Percentiles rank a stretch among this genome's conserved stretches.
phyloP scores from a whole-genome alignment of 306 rosid genomes.

The Gastrolobium villosum region DNA sequence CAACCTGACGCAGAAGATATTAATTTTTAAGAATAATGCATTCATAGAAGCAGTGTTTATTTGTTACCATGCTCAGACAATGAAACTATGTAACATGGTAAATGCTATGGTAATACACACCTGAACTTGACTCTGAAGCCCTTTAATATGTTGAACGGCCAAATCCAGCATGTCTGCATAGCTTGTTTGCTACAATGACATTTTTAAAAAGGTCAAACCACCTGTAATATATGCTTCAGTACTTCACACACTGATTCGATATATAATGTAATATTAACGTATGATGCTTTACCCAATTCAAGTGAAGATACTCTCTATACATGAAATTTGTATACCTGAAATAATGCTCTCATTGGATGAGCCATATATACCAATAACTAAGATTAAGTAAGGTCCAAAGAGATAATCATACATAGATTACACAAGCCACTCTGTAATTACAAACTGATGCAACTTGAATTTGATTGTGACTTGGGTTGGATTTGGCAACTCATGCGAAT shows the following conservation, averaged over 20 bases:
- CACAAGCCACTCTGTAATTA: not conserved
- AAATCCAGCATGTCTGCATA: constrained; percentile 97
- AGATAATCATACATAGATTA: too few relatives aligned
- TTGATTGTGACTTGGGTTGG: not conserved
- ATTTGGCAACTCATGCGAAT: not conserved
- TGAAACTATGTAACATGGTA: not conserved
- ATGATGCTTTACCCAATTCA: not conserved
- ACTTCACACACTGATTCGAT: constrained; percentile 10
- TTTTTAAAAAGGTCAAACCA: constrained; percentile 35
- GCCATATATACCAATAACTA: not conserved
- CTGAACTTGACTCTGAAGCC: constrained; percentile 94
- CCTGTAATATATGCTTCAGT: not conserved
- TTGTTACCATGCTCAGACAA: not conserved
- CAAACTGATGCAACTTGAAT: not conserved
- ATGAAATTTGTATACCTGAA: constrained; percentile 11
- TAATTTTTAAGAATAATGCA: not conserved
- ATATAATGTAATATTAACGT: not conserved
- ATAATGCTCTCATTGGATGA: constrained; percentile 5
- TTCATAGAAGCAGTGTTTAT: too few relatives aligned
- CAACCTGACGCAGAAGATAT: not conserved
- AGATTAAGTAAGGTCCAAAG: too few relatives aligned
- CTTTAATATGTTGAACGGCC: constrained; percentile 97
- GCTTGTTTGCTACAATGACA: constrained; percentile 90
- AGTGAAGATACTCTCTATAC: constrained; percentile 27
- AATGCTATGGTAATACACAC: constrained; percentile 53